These are phyloP conservation scores for Inga oerstediana DNA, from an alignment of 306 rosid species.

Conservation along the genomic window DNA sequence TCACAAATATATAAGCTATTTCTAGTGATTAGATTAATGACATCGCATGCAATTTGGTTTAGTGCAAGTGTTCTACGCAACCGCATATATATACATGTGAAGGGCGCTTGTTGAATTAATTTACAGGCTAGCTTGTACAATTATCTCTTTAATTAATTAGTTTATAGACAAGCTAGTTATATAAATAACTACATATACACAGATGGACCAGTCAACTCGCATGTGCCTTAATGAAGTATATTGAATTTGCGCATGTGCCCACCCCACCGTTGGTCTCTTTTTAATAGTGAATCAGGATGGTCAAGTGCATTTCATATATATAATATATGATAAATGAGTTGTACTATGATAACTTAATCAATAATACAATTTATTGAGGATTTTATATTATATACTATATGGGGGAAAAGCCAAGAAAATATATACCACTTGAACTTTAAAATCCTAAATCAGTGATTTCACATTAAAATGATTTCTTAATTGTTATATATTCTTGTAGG, in stretches of 20 bases:
- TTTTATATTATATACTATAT: no score
- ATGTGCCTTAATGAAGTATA: background rate
- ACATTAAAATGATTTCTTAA: no score
- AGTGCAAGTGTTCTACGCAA: background rate
- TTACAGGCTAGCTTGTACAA: background rate
- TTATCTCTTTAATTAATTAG: background rate
- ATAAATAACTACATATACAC: background rate
- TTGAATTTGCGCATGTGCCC: background rate
- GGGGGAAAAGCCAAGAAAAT: no score
- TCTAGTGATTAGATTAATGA: background rate
- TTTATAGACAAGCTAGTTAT: background rate
- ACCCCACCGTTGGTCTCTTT: background rate
- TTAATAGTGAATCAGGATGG: background rate
- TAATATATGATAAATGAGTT: background rate
- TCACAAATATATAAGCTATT: background rate
- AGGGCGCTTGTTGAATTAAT: background rate
- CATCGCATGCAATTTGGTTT: background rate
- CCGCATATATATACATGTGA: background rate
- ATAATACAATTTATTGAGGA: no score
- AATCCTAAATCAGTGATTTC: no score
- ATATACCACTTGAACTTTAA: no score
- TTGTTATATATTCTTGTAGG: no score
- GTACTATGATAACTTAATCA: background rate
- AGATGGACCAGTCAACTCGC: background rate
- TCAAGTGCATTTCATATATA: background rate